Conservation (phyloP, 2,329 filamentous ascomycete species). For the Claviceps sp. region DNA sequence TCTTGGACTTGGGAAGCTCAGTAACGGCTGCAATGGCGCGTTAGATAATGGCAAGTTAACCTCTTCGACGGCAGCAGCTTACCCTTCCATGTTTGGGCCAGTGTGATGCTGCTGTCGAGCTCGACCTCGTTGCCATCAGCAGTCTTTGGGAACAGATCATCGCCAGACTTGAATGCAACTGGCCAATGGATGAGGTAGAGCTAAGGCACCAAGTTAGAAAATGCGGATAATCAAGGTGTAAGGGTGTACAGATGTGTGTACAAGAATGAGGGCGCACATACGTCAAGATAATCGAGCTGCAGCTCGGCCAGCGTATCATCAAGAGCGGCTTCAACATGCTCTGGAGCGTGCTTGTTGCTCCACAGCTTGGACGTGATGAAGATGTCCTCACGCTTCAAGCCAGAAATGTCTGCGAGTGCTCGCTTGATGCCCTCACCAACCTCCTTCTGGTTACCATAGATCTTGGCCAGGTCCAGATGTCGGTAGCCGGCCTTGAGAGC, state of each 20-base stretch:
- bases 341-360: constrained; percentile 47
- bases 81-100: constrained; percentile 32
- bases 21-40: constrained; percentile 27
- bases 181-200: constrained; percentile 55
- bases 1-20: constrained; percentile 46
- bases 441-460: constrained; percentile 52
- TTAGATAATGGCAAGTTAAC: not conserved
- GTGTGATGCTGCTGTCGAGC: constrained; percentile 30
- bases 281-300: constrained; percentile 43
- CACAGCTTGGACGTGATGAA: constrained; percentile 56
- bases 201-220: constrained; percentile 12
- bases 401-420: constrained; percentile 31
- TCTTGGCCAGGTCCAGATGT: constrained; percentile 40
- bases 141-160: constrained; percentile 31
- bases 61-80: not conserved
- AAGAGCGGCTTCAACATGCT: constrained; percentile 41
- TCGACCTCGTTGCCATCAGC: constrained; percentile 20
- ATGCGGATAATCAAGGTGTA: too few species aligned
- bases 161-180: constrained; percentile 27
- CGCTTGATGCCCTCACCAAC: constrained; percentile 41
- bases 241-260: not conserved
- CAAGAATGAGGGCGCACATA: constrained; percentile 6
- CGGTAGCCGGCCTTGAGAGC: constrained; percentile 51
- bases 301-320: constrained; percentile 42
- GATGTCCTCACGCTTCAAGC: constrained; percentile 40